Evolutionary conservation across 1,284 basidiomycete species (phyloP).

Genomic region (Apiotrichum veenhuisii): DNA sequence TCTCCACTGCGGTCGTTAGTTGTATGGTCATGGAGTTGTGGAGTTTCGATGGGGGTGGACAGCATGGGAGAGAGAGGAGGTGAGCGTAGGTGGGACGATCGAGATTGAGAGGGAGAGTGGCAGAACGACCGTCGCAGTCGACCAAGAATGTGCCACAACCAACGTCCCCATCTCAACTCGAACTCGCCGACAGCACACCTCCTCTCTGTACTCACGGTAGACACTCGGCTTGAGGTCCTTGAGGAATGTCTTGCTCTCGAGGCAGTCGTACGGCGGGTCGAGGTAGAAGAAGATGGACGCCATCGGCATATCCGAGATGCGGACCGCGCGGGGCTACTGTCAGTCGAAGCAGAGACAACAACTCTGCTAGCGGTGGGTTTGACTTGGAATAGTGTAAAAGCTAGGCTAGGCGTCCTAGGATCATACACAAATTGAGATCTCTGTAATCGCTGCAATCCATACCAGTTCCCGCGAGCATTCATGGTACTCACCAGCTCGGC

Average conservation of each 20-base stretch:
- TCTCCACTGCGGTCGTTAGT: neutral
- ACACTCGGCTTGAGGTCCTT: conserved; percentile 50
- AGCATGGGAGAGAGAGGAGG: neutral
- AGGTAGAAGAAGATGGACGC: conserved; percentile 72
- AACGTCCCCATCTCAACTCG: too few relatives aligned
- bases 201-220: conserved; percentile 50
- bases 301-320: conserved; percentile 63
- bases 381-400: neutral
- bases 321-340: conserved; percentile 63
- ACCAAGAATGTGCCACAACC: too few relatives aligned
- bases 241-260: conserved; percentile 60
- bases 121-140: too few relatives aligned
- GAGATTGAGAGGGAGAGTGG: too few relatives aligned
- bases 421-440: too few relatives aligned
- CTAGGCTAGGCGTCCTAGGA: too few relatives aligned
- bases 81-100: neutral
- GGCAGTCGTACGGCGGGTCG: conserved; percentile 58
- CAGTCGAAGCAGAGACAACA: neutral
- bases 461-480: too few relatives aligned
- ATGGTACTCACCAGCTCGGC: conserved; percentile 40
- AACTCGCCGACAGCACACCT: too few relatives aligned
- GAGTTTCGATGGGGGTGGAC: too few relatives aligned
- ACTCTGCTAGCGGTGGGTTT: too few relatives aligned
- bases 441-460: too few relatives aligned
- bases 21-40: neutral